These are phyloP conservation scores for Henningerozyma blattae DNA, from an alignment of 805 yeast species.

Conservation along the genomic window DNA sequence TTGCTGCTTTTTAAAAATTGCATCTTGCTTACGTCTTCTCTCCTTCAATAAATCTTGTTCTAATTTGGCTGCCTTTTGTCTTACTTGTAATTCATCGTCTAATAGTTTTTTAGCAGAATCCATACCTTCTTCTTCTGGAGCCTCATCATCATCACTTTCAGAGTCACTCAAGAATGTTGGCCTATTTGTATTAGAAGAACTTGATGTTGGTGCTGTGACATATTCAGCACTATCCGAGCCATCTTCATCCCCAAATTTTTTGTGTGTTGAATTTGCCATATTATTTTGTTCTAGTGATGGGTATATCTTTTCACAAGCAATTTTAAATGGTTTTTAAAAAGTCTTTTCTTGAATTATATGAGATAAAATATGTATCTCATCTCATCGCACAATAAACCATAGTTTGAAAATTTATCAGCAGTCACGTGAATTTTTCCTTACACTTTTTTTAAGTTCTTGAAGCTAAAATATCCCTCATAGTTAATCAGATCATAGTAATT, in stretches of 20 bases:
- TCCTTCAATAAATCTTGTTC: slow-evolving; percentile 21
- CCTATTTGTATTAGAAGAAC: background rate
- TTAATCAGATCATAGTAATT: no score
- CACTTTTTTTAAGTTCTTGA: no score
- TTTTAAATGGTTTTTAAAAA: no score
- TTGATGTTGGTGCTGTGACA: background rate
- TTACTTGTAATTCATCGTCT: slow-evolving; percentile 16
- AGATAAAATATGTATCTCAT: no score
- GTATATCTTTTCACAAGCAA: no score
- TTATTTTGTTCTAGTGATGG: no score
- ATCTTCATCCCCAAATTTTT: background rate
- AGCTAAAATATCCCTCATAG: no score
- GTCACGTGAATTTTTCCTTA: no score
- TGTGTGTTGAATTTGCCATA: background rate
- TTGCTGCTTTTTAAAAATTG: slow-evolving; percentile 23
- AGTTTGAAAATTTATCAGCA: no score
- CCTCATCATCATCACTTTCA: slow-evolving; percentile 29
- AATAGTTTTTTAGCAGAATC: slow-evolving; percentile 16
- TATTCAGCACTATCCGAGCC: background rate
- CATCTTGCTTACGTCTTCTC: slow-evolving; percentile 23
- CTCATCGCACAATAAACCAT: no score
- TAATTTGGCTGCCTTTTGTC: slow-evolving; percentile 15
- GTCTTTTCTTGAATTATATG: no score
- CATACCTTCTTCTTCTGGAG: slow-evolving; percentile 39
- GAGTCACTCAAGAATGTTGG: slow-evolving; percentile 2